These are phyloP conservation scores for Rhododendron ovatum DNA, from an alignment of 148 eudicot genomes.

Conservation along the genomic window DNA sequence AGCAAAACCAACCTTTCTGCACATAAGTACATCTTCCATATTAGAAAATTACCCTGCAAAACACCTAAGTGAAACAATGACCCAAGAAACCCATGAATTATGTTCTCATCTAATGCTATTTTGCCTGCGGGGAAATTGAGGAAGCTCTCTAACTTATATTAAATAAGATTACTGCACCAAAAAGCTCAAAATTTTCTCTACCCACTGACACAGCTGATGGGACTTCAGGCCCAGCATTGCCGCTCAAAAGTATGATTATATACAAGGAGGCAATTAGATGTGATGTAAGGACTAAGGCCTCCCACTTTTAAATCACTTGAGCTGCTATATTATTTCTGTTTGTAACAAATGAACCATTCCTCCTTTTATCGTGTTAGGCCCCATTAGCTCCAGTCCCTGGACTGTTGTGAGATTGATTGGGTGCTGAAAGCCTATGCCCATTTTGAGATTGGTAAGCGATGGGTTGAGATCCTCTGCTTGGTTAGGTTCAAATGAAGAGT, in stretches of 20 bases:
- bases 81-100: not conserved
- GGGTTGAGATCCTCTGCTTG: not conserved
- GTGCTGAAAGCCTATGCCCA: not conserved
- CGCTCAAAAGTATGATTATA: not conserved
- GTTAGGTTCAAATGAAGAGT: not conserved
- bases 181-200: not conserved
- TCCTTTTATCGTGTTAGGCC: not conserved
- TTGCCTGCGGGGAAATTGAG: not conserved
- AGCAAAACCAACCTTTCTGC: slow-evolving; percentile 91
- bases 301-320: not conserved
- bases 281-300: not conserved
- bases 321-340: not conserved
- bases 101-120: not conserved
- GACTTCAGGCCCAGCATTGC: not conserved
- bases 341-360: not conserved
- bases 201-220: not conserved
- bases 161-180: not conserved
- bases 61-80: not conserved
- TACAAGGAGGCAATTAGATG: not conserved
- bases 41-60: not conserved
- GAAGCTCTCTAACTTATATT: not conserved
- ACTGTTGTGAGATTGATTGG: not conserved
- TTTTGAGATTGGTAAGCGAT: not conserved
- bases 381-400: not conserved
- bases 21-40: not conserved